Percentiles rank a stretch among this genome's conserved stretches.
phyloP scores from a whole-genome alignment of 2,329 filamentous ascomycete species.

The Catunica adiposa region DNA sequence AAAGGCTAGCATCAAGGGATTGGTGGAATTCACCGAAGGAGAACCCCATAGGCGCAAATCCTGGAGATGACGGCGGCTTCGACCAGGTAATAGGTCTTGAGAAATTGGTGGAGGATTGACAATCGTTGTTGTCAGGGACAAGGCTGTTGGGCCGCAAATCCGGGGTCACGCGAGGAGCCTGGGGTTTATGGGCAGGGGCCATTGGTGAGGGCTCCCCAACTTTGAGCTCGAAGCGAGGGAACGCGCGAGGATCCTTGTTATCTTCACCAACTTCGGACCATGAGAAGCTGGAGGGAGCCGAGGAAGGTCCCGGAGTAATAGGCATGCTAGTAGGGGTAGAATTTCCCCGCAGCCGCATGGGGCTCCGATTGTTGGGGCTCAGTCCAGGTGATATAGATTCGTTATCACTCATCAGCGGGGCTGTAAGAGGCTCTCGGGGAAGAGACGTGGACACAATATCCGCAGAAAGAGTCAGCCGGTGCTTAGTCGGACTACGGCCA shows the following conservation, averaged over 20 bases:
- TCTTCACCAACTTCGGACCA: conserved; percentile 38
- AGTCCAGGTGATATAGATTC: conserved; percentile 15
- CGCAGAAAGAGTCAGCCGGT: conserved; percentile 42
- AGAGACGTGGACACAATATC: conserved; percentile 34
- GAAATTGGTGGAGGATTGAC: conserved; percentile 6
- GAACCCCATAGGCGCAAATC: conserved; percentile 19
- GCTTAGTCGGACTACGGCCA: conserved; percentile 41
- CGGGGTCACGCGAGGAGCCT: background rate
- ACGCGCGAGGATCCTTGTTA: conserved; percentile 22
- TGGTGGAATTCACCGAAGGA: conserved; percentile 3
- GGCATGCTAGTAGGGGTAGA: conserved; percentile 34
- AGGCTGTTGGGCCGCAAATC: background rate
- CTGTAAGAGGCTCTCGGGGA: conserved; percentile 42
- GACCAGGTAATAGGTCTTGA: conserved; percentile 16
- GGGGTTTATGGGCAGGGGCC: background rate
- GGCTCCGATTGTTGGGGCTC: conserved; percentile 22
- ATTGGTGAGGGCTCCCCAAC: background rate
- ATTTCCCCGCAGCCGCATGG: conserved; percentile 33
- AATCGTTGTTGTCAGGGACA: background rate
- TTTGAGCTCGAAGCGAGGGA: conserved; percentile 26
- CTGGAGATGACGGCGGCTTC: conserved; percentile 30
- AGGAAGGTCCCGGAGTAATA: conserved; percentile 47
- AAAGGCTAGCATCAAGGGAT: conserved; percentile 1
- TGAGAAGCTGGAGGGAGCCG: conserved; percentile 46
- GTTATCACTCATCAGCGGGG: conserved; percentile 37